phyloP scores from a whole-genome alignment of 768 basidiomycete species.

The Suillus discolor region DNA sequence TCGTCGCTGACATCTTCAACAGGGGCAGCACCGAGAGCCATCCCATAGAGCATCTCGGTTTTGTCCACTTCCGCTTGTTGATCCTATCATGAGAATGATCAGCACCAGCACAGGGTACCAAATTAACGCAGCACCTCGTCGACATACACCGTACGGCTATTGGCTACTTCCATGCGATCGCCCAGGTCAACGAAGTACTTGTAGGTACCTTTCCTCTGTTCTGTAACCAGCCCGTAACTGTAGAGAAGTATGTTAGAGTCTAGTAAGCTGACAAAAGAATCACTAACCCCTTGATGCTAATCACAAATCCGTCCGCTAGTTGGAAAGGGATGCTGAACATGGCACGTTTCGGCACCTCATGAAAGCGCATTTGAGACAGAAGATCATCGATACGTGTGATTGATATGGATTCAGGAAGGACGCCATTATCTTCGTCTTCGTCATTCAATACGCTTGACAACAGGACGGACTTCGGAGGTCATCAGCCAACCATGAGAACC shows the following conservation, averaged over 20 bases:
- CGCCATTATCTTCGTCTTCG: conserved; percentile 51
- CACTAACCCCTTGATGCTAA: conserved; percentile 81
- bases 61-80: conserved; percentile 31
- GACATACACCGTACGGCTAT: conserved; percentile 68
- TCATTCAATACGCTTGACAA: conserved; percentile 50
- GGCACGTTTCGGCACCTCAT: conserved; percentile 82
- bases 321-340: conserved; percentile 81
- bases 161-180: conserved; percentile 76
- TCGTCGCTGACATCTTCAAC: conserved; percentile 30
- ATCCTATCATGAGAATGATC: conserved; percentile 22
- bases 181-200: conserved; percentile 84
- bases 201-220: conserved; percentile 83
- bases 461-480: conserved; percentile 55
- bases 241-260: conserved; percentile 9
- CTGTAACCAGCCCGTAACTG: conserved; percentile 87
- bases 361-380: conserved; percentile 77
- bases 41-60: conserved; percentile 31
- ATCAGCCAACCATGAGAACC: background rate
- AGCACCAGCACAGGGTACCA: background rate
- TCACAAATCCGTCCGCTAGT: conserved; percentile 70
- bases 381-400: conserved; percentile 80
- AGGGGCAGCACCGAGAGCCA: conserved; percentile 39
- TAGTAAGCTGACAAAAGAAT: conserved; percentile 4
- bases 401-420: conserved; percentile 70
- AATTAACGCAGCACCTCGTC: conserved; percentile 54